Evolutionary conservation across 495 filamentous ascomycete species (phyloP), one percentile per base, ranked within the genome.

Genomic region (Penicillium diatomitis): DNA sequence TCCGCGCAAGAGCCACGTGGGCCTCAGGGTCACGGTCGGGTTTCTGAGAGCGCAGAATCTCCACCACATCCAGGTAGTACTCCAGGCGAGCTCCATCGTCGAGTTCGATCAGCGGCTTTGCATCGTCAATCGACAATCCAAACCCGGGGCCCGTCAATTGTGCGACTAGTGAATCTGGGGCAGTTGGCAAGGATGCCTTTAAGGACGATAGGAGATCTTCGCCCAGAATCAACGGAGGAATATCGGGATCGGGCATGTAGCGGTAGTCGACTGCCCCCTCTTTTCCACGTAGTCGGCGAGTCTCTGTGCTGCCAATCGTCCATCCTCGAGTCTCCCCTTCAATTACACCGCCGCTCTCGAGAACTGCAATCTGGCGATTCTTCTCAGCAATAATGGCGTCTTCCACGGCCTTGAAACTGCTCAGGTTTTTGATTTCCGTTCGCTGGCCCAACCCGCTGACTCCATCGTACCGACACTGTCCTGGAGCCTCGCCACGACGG

Each of bases 371-470:
- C 68, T 99, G 92, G 4, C 92, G 79, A 49, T 89, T 83, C 41
- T 89, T 81, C 69, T 99, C 92, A 3, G 89, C 87, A 39, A 86
- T 81, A 51, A 99, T 87, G 7, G 92, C 91, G 51, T 95, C 90
- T 64, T 96, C 88, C 11, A 97, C 85, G 2, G 90, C 86, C 62
- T 94, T 95, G 72, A 97, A 88, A 50, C 86, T 94, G 61, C 85
- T 89, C 42, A 99, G 63, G 55, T 99, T 99, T 67, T 99, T 99
- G 72, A 99, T 97, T 69, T 99, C 92, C 0, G 90, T 95, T 43
- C 90, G 77, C 57, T 90, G 87, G 6, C 92, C 92, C 8, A 96
- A 75, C 0, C 75, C 76, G 5, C 54, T 66, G 29, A 80, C 71
- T 2, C 80, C 78, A 33, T 71, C 59, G 58, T 84, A 84, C 10